Percentiles rank a stretch among this genome's conserved stretches.
These are phyloP conservation scores for Xylariaceae sp. DNA, from an alignment of 2,329 filamentous ascomycete genomes.

Conservation along the genomic window DNA sequence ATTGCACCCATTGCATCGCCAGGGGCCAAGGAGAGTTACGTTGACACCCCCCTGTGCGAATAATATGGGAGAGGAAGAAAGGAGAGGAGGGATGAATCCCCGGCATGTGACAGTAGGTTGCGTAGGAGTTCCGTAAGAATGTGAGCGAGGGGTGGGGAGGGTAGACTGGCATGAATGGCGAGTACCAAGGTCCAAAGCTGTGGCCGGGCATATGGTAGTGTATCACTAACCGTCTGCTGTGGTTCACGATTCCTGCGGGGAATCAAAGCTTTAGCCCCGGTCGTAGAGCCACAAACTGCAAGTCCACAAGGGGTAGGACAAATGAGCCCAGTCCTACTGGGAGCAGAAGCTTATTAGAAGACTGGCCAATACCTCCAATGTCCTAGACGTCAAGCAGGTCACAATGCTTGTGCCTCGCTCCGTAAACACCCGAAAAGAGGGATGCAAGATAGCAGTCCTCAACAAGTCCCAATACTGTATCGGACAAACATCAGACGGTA, in stretches of 20 bases:
- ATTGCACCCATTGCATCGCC: slow-evolving; percentile 15
- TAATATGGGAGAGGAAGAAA: slow-evolving; percentile 20
- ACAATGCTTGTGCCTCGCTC: neutral
- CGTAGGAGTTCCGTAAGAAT: slow-evolving; percentile 18
- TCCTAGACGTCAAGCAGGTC: neutral
- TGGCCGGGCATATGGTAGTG: neutral
- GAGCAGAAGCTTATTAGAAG: neutral
- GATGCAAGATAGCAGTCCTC: neutral
- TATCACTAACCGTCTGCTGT: neutral
- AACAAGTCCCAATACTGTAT: neutral
- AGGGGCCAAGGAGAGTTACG: slow-evolving; percentile 12
- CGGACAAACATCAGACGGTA: neutral
- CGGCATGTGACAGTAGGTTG: slow-evolving; percentile 5
- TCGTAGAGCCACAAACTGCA: slow-evolving; percentile 1
- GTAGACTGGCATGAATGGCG: slow-evolving; percentile 6
- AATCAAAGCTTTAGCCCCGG: neutral
- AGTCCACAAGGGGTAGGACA: neutral
- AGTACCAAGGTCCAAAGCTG: slow-evolving; percentile 4
- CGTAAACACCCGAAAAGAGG: slow-evolving; percentile 2
- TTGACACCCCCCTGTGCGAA: slow-evolving; percentile 12
- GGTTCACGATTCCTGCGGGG: neutral
- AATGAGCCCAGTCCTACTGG: neutral
- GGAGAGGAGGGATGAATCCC: slow-evolving; percentile 13
- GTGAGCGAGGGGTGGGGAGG: slow-evolving; percentile 5
- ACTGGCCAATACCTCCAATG: neutral